Percentiles rank a stretch among this genome's conserved stretches.
Conservation (phyloP, 169 alveolate genomes). For the Cryptosporidium parvum region DNA sequence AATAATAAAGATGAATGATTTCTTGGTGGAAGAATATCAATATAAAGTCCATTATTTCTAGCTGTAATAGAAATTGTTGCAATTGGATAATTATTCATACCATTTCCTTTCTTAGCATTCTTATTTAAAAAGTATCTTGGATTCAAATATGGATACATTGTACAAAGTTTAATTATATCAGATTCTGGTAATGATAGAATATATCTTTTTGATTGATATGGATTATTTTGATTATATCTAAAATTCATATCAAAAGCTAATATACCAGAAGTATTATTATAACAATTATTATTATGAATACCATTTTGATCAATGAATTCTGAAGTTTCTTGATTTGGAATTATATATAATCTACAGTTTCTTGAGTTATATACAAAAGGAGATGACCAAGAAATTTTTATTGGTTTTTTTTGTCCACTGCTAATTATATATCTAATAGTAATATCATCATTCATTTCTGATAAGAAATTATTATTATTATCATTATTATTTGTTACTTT, state of each 20-base stretch:
- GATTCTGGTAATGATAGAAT: conserved; percentile 68
- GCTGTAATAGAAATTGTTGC: conserved; percentile 57
- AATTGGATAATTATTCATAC: conserved; percentile 45
- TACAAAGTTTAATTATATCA: conserved; percentile 52
- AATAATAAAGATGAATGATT: conserved; percentile 51
- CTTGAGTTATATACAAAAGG: conserved; percentile 65
- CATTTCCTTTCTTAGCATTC: conserved; percentile 11
- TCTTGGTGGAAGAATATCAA: conserved; percentile 73
- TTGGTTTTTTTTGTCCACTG: neutral
- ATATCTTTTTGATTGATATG: conserved; percentile 61
- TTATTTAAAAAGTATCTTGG: conserved; percentile 65
- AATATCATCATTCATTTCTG: neutral
- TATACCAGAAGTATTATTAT: conserved; percentile 7
- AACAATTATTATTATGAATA: no score
- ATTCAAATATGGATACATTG: conserved; percentile 65
- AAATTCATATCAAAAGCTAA: conserved; percentile 65
- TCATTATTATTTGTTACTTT: no score
- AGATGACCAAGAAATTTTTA: conserved; percentile 58
- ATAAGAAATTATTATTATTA: neutral
- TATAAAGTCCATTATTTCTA: conserved; percentile 58
- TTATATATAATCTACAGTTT: conserved; percentile 59
- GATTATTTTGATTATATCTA: conserved; percentile 44
- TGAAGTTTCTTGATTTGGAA: conserved; percentile 15
- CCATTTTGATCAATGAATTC: neutral
- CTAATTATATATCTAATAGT: conserved; percentile 7